Base-by-base conservation (phyloP, 495 filamentous ascomycete genomes). In the Annulohypoxylon maeteangense region DNA sequence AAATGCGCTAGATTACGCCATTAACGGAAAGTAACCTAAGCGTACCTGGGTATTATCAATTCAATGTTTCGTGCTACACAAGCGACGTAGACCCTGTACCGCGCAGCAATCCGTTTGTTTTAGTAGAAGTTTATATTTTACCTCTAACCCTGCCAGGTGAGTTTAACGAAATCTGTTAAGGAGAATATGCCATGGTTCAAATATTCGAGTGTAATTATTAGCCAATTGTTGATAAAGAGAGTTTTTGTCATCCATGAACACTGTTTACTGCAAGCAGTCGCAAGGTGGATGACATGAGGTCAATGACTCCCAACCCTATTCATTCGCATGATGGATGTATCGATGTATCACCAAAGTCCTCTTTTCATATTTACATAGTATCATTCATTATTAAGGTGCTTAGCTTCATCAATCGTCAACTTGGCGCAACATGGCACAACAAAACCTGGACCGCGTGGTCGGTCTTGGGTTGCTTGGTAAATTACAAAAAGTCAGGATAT, bases 381-480 rank as follows among this genome's bases (percentile, higher is more conserved):
- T 25, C 22, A 25, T 23, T 8, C 16, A 51, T 51, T 51, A 51
- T 51, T 51, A 51, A 25, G 12, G 12, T 51, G 2, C 53, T 38
- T 56, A 56, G 29, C 29, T 60, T 65, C 56, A 34, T 14, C 20
- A 56, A 31, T 56, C 48, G 40, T 51, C 42, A 65, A 29, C 47
- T 51, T 51, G 47, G 47, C 47, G 47, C 47, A 51, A 51, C 65
- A 59, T 69, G 70, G 61, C 65, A 68, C 66, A 29, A 62, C 56
- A 69, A 58, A 54, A 66, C 65, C 12, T 20, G 50, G 36, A 66
- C 70, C 31, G 62, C 70, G 62, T 73, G 70, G 65, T 68, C 60
- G 47, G 60, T 62, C 65, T 69, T 29, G 27, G 27, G 27, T 6
- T 29, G 27, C 27, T 29, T 59, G 70, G 55, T 62, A 73, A 73